Evolutionary conservation across 805 yeast species (phyloP), one percentile per base, ranked within the genome.

Genomic region (Pichia gijzeniarum): DNA sequence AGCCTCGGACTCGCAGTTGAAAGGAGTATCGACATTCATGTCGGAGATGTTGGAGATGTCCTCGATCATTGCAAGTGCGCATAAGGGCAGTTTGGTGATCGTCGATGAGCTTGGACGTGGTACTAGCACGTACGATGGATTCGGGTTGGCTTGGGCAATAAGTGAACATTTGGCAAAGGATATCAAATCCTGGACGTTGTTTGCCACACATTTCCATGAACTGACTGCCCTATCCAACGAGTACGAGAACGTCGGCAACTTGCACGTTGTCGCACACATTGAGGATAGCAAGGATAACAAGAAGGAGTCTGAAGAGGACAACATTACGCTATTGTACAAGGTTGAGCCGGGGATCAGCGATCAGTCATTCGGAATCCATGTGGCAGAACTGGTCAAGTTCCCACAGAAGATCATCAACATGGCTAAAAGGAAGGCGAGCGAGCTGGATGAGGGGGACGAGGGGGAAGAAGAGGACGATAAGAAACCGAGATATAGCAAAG

Each of bases 201-300:
- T 93, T 72, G 98, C 99, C 0, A 93, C 99, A 0, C 99, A 93
- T 70, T 93, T 93, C 73, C 98, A 93, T 63, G 99, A 93, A 62
- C 72, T 93, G 48, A 93, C 98, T 1, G 82, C 82, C 30, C 69
- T 93, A 41, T 72, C 95, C 0, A 81, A 80, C 17, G 73, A 73
- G 52, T 67, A 78, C 35, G 60, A 71, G 12, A 76, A 80, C 3
- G 96, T 91, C 1, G 73, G 76, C 41, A 93, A 93, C 63, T 68
- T 88, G 55, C 96, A 93, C 56, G 99, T 93, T 38, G 93, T 87
- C 10, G 98, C 98, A 0, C 95, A 88, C 55, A 82, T 89, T 34
- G 87, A 80, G 43, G 72, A 74, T 34, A 49, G 53, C 17, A 59
- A 57, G 14, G 48, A 53, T 43, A 53, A 62, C 13, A 42, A 44